Conservation (phyloP, 176 grass and related monocot genomes). For the Eleusine coracana region DNA sequence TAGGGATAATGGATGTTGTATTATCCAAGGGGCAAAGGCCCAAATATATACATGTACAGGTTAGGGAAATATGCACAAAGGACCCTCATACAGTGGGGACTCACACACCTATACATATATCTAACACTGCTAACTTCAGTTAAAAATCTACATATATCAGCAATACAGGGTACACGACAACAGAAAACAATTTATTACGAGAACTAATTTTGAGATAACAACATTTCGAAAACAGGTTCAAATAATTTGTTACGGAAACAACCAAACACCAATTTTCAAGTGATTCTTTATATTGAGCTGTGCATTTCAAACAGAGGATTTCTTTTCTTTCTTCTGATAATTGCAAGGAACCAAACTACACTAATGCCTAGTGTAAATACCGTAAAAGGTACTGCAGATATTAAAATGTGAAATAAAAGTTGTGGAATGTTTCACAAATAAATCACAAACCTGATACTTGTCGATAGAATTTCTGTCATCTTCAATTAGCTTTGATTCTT, state of each 20-base stretch:
- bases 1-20: too few species aligned
- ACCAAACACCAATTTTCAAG: background rate
- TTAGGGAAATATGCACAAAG: too few species aligned
- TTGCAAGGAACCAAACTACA: slow-evolving; percentile 23
- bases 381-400: background rate
- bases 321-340: background rate
- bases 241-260: background rate
- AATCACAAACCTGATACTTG: slow-evolving; percentile 88
- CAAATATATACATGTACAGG: too few species aligned
- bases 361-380: background rate
- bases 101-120: too few species aligned
- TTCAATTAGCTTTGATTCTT: slow-evolving; percentile 95
- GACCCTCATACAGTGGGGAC: too few species aligned
- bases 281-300: background rate
- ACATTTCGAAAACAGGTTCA: background rate
- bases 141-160: background rate
- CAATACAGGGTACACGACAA: background rate
- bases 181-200: background rate
- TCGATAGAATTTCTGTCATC: slow-evolving; percentile 85
- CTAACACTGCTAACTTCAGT: slow-evolving; percentile 2
- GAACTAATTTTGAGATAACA: background rate
- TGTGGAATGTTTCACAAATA: background rate
- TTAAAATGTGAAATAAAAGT: background rate
- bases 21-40: too few species aligned
- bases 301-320: slow-evolving; percentile 1